Evolutionary conservation across 1,284 basidiomycete species (phyloP).

Genomic region (Apiotrichum mycotoxinovorans): DNA sequence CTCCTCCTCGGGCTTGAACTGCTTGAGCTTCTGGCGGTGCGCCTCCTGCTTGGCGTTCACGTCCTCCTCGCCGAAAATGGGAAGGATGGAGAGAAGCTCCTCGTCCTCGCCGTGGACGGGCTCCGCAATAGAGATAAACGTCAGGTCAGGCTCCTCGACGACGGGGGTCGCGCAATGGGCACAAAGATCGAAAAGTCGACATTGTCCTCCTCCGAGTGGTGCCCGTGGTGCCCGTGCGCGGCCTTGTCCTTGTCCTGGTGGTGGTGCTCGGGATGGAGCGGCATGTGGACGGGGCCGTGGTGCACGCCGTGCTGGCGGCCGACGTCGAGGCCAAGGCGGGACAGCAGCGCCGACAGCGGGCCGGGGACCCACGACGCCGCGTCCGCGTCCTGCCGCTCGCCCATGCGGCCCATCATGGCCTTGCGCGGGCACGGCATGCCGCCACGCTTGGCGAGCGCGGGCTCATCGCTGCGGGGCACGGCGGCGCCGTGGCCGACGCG

Average conservation of each 20-base stretch:
- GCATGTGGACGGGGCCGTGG: not conserved
- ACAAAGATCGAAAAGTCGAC: not conserved
- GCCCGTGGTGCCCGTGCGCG: not conserved
- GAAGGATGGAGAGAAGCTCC: constrained; percentile 3
- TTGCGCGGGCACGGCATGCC: constrained; percentile 5
- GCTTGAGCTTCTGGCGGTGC: not conserved
- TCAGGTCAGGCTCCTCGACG: not conserved
- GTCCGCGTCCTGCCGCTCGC: not conserved
- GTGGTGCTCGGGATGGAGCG: constrained; percentile 2
- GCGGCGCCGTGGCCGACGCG: not conserved
- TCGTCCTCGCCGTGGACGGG: not conserved
- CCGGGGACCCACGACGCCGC: constrained; percentile 1
- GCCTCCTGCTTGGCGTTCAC: not conserved
- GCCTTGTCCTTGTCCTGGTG: not conserved
- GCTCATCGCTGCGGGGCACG: not conserved
- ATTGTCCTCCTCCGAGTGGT: not conserved
- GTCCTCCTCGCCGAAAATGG: constrained; percentile 8
- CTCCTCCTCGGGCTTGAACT: not conserved
- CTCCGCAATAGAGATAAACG: not conserved
- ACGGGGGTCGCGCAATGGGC: not conserved
- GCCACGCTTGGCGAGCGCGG: not conserved
- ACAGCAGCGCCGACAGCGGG: not conserved
- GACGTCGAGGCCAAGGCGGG: constrained; percentile 3
- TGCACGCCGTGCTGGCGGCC: not conserved
- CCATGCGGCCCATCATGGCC: not conserved